Evolutionary conservation across 2,329 filamentous ascomycete genomes (phyloP), one percentile per base, ranked within the genome.

Genomic region (Aspergillus quadricinctus): DNA sequence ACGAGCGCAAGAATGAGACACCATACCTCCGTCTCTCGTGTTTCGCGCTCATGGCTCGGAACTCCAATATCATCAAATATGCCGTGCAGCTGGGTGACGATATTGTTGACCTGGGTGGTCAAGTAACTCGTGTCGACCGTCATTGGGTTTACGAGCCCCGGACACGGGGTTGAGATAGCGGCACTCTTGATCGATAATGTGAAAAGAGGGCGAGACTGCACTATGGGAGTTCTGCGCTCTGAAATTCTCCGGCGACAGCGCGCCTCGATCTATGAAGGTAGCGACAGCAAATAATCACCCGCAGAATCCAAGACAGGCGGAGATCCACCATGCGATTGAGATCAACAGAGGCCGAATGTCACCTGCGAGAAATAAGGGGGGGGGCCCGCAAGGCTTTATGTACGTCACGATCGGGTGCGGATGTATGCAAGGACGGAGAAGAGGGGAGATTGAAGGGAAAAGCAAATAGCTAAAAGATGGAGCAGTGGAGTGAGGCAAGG

Each of bases 1-100:
- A 46, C 23, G 1, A 7, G 23, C 14, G 50, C n/a, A 28, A 28
- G 37, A 45, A 37, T 55, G 25, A 43, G 23, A 53, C 57, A 57
- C 68, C 82, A 69, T 79, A 95, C 92, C 86, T 97, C 91, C 71
- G 90, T 84, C 72, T 97, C 93, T 68, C 94, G 84, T 50, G 85
- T 82, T 71, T 97, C 92, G 69, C 94, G 89, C 75, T 97, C 94
- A 85, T 96, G 92, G 69, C 80, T 86, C 28, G 93, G 85, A n/a
- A 99, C 89, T 57, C 94, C 94, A 69, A 99, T 99, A 72, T 99
- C 93, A 74, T 99, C 94, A 70, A 97, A 99, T 56, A 97, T 84
- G 63, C 89, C 89, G 76, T 97, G 93, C 59, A 99, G 83, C 77
- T 97, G 92, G 74, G 85, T 86, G 72, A 97, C 92, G 71, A 96